Base-by-base conservation (phyloP, 163 green algal genomes). In the Chlamydomonas reinhardtii region DNA sequence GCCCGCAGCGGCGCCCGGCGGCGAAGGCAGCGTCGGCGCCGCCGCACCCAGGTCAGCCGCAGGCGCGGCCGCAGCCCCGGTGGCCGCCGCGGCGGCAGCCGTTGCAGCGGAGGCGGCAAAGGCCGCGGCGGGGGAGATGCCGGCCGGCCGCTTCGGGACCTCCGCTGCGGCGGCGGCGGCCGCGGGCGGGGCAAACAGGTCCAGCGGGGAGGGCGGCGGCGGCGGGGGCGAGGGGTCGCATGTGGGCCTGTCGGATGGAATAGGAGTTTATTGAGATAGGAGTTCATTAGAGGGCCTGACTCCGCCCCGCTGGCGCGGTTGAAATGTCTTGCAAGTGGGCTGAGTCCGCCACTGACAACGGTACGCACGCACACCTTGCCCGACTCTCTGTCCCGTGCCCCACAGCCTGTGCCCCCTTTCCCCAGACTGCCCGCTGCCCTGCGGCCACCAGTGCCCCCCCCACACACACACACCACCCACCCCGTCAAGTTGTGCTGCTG, bases 401-500 rank as follows among this genome's bases (percentile, higher is more conserved):
- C n/a, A n/a, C n/a, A n/a, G n/a, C n/a, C n/a, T n/a, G n/a, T n/a
- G n/a, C n/a, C n/a, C n/a, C n/a, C n/a, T n/a, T n/a, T n/a, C n/a
- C n/a, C n/a, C n/a, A n/a, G n/a, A n/a, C n/a, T n/a, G n/a, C n/a
- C n/a, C n/a, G n/a, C n/a, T n/a, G n/a, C n/a, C n/a, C n/a, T n/a
- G n/a, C n/a, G n/a, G n/a, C n/a, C n/a, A n/a, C n/a, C n/a, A n/a
- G n/a, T 17, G 16, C 31, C 65, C 8, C 8, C 65, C 65, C 4
- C 15, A 22, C 65, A 35, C 65, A 22, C 29, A 39, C 29, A 34
- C 29, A 4, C 8, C n/a, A 22, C 80, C 4, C 25, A 86, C 80
- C 80, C 80, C 16, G 80, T 86, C 6, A 86, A 70, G 56, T 86
- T 86, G 80, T 73, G 16, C 34, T 86, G 80, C n/a, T 65, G n/a